Percentiles rank a stretch among this genome's conserved stretches.
Evolutionary conservation across 1,284 basidiomycete species (phyloP).

Genomic region (Neolentinus lepideus): DNA sequence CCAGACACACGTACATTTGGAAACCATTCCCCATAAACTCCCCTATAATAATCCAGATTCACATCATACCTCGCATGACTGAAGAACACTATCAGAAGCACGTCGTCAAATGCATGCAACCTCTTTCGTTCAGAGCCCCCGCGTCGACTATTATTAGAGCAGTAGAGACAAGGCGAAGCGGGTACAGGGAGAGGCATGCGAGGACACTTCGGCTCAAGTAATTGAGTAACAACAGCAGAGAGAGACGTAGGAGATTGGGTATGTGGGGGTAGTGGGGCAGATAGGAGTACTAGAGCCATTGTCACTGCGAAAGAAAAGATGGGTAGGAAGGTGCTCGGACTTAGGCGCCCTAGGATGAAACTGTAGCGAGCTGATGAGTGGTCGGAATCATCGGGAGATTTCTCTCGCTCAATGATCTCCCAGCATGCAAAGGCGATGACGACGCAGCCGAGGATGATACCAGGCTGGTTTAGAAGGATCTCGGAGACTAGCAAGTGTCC

Average conservation of each 20-base stretch:
- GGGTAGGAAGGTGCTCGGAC: background rate
- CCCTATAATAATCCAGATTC: conserved; percentile 37
- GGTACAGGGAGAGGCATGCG: conserved; percentile 1
- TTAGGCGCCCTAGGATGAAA: background rate
- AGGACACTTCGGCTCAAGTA: conserved; percentile 2
- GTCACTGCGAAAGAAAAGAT: background rate
- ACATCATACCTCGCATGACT: conserved; percentile 40
- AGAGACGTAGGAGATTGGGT: background rate
- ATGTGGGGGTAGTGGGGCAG: background rate
- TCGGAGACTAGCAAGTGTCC: background rate
- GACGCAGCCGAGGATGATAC: background rate
- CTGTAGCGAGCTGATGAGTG: background rate
- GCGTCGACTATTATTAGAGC: conserved; percentile 6
- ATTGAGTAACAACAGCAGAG: background rate
- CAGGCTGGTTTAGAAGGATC: background rate
- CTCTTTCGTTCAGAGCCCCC: conserved; percentile 16
- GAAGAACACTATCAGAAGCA: conserved; percentile 42
- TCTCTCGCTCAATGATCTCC: background rate
- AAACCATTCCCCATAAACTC: conserved; percentile 40
- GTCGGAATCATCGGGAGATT: background rate
- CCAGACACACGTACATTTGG: conserved; percentile 31
- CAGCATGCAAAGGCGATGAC: background rate
- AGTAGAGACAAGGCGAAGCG: conserved; percentile 11
- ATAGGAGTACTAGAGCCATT: background rate
- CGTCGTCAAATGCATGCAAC: conserved; percentile 28